These are phyloP conservation scores for Melanogaster broomeanus DNA, from an alignment of 768 basidiomycete species.

Conservation along the genomic window DNA sequence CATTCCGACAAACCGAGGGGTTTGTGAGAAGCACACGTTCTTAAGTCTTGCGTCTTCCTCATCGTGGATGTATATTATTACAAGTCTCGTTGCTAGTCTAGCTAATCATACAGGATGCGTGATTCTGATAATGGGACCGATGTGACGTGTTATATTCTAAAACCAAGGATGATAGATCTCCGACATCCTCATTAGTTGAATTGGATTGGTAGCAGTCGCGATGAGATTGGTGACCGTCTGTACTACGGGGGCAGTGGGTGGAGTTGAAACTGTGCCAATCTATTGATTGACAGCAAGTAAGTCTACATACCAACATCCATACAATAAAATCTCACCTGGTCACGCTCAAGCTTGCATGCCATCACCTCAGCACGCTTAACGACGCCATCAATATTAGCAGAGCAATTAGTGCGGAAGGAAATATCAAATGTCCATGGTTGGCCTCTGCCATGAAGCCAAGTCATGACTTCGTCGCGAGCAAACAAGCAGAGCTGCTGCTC, in stretches of 20 bases:
- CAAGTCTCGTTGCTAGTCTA: not conserved
- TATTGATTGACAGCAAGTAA: constrained; percentile 13
- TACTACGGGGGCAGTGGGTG: constrained; percentile 50
- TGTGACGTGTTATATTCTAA: constrained; percentile 30
- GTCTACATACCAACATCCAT: not conserved
- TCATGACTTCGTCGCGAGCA: constrained; percentile 87
- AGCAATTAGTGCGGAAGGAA: constrained; percentile 58
- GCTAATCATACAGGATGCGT: constrained; percentile 1
- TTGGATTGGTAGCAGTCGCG: constrained; percentile 82
- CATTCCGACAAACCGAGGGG: constrained; percentile 78
- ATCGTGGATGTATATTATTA: not conserved
- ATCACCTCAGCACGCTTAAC: constrained; percentile 81
- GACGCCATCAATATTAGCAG: constrained; percentile 64
- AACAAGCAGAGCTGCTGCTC: constrained; percentile 92
- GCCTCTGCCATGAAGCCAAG: constrained; percentile 64
- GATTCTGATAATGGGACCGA: constrained; percentile 1
- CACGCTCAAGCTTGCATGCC: constrained; percentile 85
- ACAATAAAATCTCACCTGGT: constrained; percentile 53
- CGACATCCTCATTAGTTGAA: constrained; percentile 82
- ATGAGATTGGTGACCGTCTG: constrained; percentile 85
- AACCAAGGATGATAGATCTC: constrained; percentile 90
- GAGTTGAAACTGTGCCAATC: constrained; percentile 23
- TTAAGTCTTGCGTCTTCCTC: constrained; percentile 7
- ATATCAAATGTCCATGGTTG: constrained; percentile 59
- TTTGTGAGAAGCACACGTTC: constrained; percentile 48